phyloP scores from a whole-genome alignment of 2,329 filamentous ascomycete species.

The Mollisiaceae sp. region DNA sequence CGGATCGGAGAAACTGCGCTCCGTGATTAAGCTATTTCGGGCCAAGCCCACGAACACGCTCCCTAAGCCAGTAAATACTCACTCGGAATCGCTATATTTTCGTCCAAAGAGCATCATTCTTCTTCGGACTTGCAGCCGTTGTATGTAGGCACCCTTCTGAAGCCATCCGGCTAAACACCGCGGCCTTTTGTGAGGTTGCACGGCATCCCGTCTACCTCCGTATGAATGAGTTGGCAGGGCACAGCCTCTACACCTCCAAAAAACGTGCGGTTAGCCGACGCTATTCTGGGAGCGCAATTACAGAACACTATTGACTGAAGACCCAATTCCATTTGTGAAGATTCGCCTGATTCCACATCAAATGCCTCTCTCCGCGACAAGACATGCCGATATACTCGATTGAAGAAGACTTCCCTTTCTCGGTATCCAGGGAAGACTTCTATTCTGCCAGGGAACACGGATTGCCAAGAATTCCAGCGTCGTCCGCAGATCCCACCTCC shows the following conservation, averaged over 20 bases:
- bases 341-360: neutral
- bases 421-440: constrained; percentile 15
- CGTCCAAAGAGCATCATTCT: neutral
- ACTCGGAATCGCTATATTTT: neutral
- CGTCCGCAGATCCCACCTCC: constrained; percentile 35
- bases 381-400: constrained; percentile 31
- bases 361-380: constrained; percentile 7
- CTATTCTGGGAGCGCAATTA: constrained; percentile 10
- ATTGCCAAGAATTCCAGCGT: constrained; percentile 32
- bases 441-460: constrained; percentile 18
- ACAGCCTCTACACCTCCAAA: constrained; percentile 8
- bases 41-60: neutral
- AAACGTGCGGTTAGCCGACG: constrained; percentile 12
- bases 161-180: neutral
- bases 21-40: neutral
- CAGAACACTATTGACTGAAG: neutral
- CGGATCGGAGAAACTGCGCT: neutral
- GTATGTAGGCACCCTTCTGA: neutral
- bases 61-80: neutral
- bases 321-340: constrained; percentile 1
- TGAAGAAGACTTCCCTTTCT: constrained; percentile 21
- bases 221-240: constrained; percentile 5
- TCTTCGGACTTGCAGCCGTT: neutral
- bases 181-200: neutral
- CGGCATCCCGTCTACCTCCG: constrained; percentile 2